Evolutionary conservation across 208 protist species (phyloP).

Genomic region (Wallacemonas sp.): DNA sequence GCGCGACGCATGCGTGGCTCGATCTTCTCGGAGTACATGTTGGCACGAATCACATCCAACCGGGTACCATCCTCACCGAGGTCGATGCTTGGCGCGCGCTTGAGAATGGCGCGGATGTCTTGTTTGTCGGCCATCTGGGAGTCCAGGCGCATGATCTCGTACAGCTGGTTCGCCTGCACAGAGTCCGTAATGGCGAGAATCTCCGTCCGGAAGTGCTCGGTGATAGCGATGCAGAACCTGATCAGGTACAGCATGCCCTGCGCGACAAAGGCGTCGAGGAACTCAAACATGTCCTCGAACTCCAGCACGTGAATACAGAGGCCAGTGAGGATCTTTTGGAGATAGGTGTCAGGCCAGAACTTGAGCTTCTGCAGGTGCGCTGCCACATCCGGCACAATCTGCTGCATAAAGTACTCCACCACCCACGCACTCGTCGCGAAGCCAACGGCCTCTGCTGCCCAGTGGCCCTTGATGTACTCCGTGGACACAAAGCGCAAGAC

Average conservation of each 20-base stretch:
- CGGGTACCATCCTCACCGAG: constrained; percentile 55
- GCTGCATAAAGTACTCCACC: constrained; percentile 84
- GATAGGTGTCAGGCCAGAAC: constrained; percentile 91
- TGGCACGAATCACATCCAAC: constrained; percentile 65
- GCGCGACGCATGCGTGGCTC: constrained; percentile 74
- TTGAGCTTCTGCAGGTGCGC: constrained; percentile 78
- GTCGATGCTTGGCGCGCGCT: constrained; percentile 62
- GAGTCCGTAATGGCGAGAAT: constrained; percentile 62
- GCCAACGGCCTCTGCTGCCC: constrained; percentile 87
- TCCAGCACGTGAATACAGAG: constrained; percentile 88
- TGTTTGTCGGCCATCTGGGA: constrained; percentile 42
- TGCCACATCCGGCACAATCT: constrained; percentile 69
- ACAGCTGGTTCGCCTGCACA: constrained; percentile 63
- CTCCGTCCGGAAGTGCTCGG: constrained; percentile 79
- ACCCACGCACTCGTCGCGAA: constrained; percentile 90
- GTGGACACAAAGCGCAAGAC: constrained; percentile 80
- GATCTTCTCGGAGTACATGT: constrained; percentile 75
- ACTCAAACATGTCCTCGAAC: constrained; percentile 83
- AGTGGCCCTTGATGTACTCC: constrained; percentile 84
- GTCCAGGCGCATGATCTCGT: constrained; percentile 91
- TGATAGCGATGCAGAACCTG: constrained; percentile 81
- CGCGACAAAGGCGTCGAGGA: constrained; percentile 86
- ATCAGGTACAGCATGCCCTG: constrained; percentile 81
- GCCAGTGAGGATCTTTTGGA: constrained; percentile 92
- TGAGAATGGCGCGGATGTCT: constrained; percentile 69